Conservation (phyloP, 2,329 filamentous ascomycete species). For the Orbilia ellipsospora region DNA sequence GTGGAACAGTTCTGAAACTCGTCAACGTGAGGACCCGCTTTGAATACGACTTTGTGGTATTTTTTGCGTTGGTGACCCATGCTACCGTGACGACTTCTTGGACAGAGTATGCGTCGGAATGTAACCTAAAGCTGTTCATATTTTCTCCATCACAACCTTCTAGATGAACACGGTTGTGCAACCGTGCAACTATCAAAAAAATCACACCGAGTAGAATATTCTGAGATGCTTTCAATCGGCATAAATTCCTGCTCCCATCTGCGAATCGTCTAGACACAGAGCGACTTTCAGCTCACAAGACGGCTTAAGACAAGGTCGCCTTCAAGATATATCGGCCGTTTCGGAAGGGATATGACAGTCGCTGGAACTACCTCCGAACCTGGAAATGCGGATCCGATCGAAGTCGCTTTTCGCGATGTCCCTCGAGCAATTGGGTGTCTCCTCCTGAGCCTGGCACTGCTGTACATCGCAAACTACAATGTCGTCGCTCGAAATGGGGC, state of each 20-base stretch:
- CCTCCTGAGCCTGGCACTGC: conserved; percentile 26
- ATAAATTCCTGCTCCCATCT: neutral
- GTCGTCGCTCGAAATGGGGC: conserved; percentile 35
- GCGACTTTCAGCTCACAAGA: neutral
- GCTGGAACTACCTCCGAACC: conserved; percentile 44
- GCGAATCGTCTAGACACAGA: neutral
- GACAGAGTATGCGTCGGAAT: conserved; percentile 21
- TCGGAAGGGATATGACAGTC: conserved; percentile 33
- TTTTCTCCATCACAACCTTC: conserved; percentile 10
- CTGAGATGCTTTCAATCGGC: neutral
- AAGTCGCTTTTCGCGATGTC: conserved; percentile 46
- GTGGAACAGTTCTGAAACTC: no score
- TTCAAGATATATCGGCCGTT: neutral
- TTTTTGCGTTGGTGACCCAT: conserved; percentile 47
- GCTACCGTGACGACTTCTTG: neutral
- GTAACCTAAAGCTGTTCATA: conserved; percentile 8
- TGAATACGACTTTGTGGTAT: conserved; percentile 31
- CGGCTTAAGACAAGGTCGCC: neutral
- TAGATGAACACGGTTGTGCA: neutral
- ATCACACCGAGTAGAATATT: neutral
- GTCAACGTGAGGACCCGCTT: no score
- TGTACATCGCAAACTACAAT: conserved; percentile 43
- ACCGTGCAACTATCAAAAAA: neutral
- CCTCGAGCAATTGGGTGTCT: conserved; percentile 40
- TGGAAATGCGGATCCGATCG: conserved; percentile 40